Base-by-base conservation (phyloP, 495 filamentous ascomycete species). In the Podospora fimiseda region DNA sequence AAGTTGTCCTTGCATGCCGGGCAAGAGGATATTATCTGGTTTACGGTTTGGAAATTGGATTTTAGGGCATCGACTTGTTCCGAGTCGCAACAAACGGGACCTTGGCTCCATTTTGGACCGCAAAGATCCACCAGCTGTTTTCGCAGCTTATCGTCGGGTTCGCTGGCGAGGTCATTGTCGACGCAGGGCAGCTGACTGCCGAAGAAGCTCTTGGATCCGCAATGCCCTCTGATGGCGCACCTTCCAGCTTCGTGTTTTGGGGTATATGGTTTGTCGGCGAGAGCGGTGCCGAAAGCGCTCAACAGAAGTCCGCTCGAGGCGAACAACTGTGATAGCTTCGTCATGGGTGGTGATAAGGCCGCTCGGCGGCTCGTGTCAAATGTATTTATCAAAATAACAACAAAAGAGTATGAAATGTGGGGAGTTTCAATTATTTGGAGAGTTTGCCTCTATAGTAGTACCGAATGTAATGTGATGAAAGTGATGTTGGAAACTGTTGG, bases 1-100 rank as follows among this genome's bases (percentile, higher is more conserved):
- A 98, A 98, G 72, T 98, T 98, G 48, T 86, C 84, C 70, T 89
- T 90, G 76, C 93, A 98, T 21, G 93, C 93, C 11, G 93, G 93
- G 70, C 93, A 98, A 19, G 89, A 85, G 23, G 87, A 79, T 63
- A 97, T 96, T 56, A 98, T 85, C 48, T 82, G 76, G 60, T 91
- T 87, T 1, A 89, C 91, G n/a, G 86, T 86, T 59, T 88, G 82
- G 47, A 98, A 77, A 59, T 95, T 95, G 48, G 73, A 83, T 19
- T 83, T 79, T 38, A 98, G 80, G 6, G 84, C 76, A 50, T 87
- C 80, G 51, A 97, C 75, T 89, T 98, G 92, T 52, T 90, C 86
- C 30, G 79, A 70, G 42, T 78, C 76, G 64, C 93, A 98, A 71
- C 93, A 98, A 9, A 97, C 84, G 7, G 87, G 80, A 0, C 86